phyloP scores from a whole-genome alignment of 352 stramenopile species.

The Elongisporangium senticosum region DNA sequence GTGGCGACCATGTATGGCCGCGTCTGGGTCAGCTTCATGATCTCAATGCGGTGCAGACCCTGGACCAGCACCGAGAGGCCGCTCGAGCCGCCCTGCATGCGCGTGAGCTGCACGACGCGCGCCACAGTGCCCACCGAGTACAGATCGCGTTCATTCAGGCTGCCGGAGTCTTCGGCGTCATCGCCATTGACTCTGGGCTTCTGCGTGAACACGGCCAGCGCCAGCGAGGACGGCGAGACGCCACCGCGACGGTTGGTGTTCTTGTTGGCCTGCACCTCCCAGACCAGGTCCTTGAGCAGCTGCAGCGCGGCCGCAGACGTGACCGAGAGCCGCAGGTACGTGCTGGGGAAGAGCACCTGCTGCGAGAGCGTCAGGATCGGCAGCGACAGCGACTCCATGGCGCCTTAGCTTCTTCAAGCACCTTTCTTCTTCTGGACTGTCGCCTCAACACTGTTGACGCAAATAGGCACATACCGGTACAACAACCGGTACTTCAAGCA shows the following conservation, averaged over 20 bases:
- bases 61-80: slow-evolving; percentile 70
- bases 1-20: slow-evolving; percentile 52
- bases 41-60: slow-evolving; percentile 43
- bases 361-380: slow-evolving; percentile 63
- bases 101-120: slow-evolving; percentile 71
- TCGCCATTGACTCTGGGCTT: slow-evolving; percentile 13
- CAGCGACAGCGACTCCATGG: slow-evolving; percentile 29
- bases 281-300: slow-evolving; percentile 75
- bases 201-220: slow-evolving; percentile 63
- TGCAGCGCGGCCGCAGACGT: slow-evolving; percentile 55
- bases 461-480: not conserved
- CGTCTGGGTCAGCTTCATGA: slow-evolving; percentile 42
- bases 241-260: slow-evolving; percentile 17
- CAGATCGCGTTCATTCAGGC: slow-evolving; percentile 25
- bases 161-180: slow-evolving; percentile 1
- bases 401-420: slow-evolving; percentile 11
- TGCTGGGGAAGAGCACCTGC: slow-evolving; percentile 72
- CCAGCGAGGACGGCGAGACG: slow-evolving; percentile 28
- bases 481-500: not conserved
- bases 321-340: slow-evolving; percentile 68
- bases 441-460: not conserved
- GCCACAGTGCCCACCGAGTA: slow-evolving; percentile 59
- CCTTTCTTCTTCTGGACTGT: slow-evolving; percentile 12
- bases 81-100: slow-evolving; percentile 37
- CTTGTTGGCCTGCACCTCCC: slow-evolving; percentile 58